A percentile compares a stretch with the other conserved stretches of the same genome.
These are phyloP conservation scores for Pascua sp. DNA, from an alignment of 1,284 basidiomycete species.

Conservation along the genomic window DNA sequence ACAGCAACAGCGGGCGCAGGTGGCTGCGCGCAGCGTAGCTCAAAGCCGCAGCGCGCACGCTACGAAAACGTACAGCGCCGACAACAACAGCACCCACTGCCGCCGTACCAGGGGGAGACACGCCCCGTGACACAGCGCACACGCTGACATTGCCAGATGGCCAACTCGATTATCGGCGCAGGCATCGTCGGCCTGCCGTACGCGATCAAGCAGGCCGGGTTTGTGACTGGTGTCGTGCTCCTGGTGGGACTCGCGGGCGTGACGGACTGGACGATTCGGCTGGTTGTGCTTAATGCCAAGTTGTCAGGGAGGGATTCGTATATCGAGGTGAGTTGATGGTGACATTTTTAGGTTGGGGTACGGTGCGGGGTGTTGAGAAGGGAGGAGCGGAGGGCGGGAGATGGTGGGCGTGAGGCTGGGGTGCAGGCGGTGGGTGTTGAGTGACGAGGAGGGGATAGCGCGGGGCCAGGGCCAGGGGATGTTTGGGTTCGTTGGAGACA, in stretches of 20 bases:
- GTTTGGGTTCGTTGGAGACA: too few relatives aligned
- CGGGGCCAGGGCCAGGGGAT: too few relatives aligned
- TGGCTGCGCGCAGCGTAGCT: too few relatives aligned
- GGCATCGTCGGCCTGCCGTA: slow-evolving; percentile 92
- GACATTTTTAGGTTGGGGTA: neutral
- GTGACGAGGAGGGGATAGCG: too few relatives aligned
- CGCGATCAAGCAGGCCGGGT: slow-evolving; percentile 86
- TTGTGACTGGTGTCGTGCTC: slow-evolving; percentile 78
- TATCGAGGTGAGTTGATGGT: slow-evolving; percentile 62
- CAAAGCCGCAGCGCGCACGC: too few relatives aligned
- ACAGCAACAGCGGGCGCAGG: too few relatives aligned
- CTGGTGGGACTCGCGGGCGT: slow-evolving; percentile 75
- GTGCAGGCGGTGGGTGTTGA: too few relatives aligned
- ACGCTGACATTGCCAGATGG: slow-evolving; percentile 50
- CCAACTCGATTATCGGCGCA: slow-evolving; percentile 95
- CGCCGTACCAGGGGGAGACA: too few relatives aligned
- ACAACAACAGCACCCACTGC: neutral
- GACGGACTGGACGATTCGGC: slow-evolving; percentile 97
- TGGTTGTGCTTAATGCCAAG: slow-evolving; percentile 94
- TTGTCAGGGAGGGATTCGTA: slow-evolving; percentile 88
- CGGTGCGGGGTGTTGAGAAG: too few relatives aligned
- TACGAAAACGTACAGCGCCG: too few relatives aligned
- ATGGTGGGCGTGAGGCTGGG: too few relatives aligned
- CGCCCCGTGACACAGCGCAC: neutral
- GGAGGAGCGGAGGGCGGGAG: too few relatives aligned